Evolutionary conservation across 371 early-diverging fungal genomes (phyloP).

Genomic region (Batrachochytrium dendrobatidis): DNA sequence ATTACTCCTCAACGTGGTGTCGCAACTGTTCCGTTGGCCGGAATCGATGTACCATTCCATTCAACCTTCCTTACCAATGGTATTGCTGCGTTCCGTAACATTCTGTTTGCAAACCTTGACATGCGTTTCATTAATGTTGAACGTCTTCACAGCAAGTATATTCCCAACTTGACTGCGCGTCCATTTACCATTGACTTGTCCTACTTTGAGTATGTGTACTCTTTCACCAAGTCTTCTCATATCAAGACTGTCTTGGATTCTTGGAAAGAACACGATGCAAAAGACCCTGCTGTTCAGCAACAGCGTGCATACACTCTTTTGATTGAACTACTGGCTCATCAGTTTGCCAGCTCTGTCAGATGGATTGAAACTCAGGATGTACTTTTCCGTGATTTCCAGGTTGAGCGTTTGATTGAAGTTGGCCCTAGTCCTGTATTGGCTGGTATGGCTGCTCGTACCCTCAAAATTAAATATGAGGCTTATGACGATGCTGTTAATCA

Average conservation of each 20-base stretch:
- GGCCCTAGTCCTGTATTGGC: slow-evolving; percentile 85
- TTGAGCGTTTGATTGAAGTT: slow-evolving; percentile 85
- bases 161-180: slow-evolving; percentile 91
- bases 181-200: slow-evolving; percentile 75
- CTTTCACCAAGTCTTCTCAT: slow-evolving; percentile 63
- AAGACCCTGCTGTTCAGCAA: slow-evolving; percentile 72
- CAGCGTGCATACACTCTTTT: slow-evolving; percentile 77
- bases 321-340: slow-evolving; percentile 89
- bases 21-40: slow-evolving; percentile 86
- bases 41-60: slow-evolving; percentile 97
- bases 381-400: slow-evolving; percentile 69
- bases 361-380: slow-evolving; percentile 98
- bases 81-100: slow-evolving; percentile 86
- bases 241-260: slow-evolving; percentile 70
- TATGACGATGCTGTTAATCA: slow-evolving; percentile 88
- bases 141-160: slow-evolving; percentile 73
- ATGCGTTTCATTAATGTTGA: slow-evolving; percentile 70
- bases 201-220: slow-evolving; percentile 73
- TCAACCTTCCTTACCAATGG: slow-evolving; percentile 85
- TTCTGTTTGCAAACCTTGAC: slow-evolving; percentile 74
- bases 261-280: slow-evolving; percentile 68
- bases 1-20: slow-evolving; percentile 78
- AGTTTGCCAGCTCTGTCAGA: slow-evolving; percentile 79
- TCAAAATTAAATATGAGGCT: slow-evolving; percentile 93
- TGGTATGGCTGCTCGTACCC: slow-evolving; percentile 90